Evolutionary conservation across 805 yeast genomes (phyloP).

Genomic region (Peterozyma toletana): DNA sequence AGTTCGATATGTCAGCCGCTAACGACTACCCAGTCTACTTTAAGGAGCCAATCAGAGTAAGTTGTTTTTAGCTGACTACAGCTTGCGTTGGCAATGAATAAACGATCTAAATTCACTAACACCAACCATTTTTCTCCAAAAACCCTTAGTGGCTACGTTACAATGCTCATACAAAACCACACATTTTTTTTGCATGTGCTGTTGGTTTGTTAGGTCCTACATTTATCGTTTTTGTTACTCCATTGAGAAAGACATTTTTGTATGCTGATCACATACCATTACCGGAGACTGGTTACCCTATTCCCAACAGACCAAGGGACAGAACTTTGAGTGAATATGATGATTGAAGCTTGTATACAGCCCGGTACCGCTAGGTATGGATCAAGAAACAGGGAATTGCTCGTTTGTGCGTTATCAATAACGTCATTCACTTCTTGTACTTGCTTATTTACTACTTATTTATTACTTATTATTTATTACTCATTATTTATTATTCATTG

Average conservation of each 20-base stretch:
- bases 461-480: constrained; percentile 9
- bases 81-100: background rate
- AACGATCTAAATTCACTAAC: too few species aligned
- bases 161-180: constrained; percentile 72
- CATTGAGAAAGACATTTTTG: constrained; percentile 61
- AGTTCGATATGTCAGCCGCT: constrained; percentile 2
- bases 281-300: constrained; percentile 49
- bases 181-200: constrained; percentile 55
- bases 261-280: constrained; percentile 60
- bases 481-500: background rate
- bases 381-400: too few species aligned
- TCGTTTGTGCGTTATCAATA: too few species aligned
- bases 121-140: constrained; percentile 5
- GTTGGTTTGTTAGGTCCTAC: constrained; percentile 66
- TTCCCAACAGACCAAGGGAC: constrained; percentile 51
- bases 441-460: constrained; percentile 4
- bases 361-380: constrained; percentile 2
- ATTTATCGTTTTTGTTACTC: constrained; percentile 50
- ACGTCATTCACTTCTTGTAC: constrained; percentile 2
- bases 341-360: constrained; percentile 23
- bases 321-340: constrained; percentile 44
- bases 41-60: constrained; percentile 45
- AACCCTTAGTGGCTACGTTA: constrained; percentile 63
- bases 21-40: constrained; percentile 10
- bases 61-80: constrained; percentile 19